A percentile compares a stretch with the other conserved stretches of the same genome.
Evolutionary conservation across 306 rosid species (phyloP).

Genomic region (Gleditsia sinensis): DNA sequence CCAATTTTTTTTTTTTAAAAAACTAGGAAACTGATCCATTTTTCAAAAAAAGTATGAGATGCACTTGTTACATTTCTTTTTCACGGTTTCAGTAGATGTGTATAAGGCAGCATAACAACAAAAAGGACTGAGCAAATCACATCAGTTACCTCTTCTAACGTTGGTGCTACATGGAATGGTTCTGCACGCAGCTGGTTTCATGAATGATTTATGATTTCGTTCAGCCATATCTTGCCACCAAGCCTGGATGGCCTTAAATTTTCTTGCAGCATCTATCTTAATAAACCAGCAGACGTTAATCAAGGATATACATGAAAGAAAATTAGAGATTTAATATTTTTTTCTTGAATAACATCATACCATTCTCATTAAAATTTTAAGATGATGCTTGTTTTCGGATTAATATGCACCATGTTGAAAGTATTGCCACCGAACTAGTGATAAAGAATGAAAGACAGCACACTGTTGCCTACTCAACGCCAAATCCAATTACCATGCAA

Average conservation of each 20-base stretch:
- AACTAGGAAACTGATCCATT: background rate
- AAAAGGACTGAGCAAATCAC: constrained; percentile 18
- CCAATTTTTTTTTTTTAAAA: background rate
- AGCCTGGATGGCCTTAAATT: constrained; percentile 82
- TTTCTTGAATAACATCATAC: constrained; percentile 12
- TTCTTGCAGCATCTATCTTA: constrained; percentile 66
- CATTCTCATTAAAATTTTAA: background rate
- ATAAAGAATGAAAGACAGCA: constrained; percentile 13
- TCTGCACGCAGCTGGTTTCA: constrained; percentile 40
- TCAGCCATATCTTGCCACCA: constrained; percentile 96
- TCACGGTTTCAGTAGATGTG: background rate
- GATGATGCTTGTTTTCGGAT: background rate
- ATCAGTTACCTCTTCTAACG: constrained; percentile 51
- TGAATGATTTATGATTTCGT: constrained; percentile 44
- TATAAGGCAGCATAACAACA: background rate
- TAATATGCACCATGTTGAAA: background rate
- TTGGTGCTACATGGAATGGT: constrained; percentile 29
- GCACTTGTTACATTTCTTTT: background rate
- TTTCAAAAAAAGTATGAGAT: constrained; percentile 11
- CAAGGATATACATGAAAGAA: constrained; percentile 8
- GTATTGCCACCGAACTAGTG: constrained; percentile 1
- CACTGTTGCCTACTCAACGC: constrained; percentile 4
- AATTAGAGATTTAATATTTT: background rate
- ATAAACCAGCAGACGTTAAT: constrained; percentile 30
- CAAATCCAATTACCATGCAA: constrained; percentile 25